Base-by-base conservation (phyloP, 768 basidiomycete species). In the Ramaria rubella region DNA sequence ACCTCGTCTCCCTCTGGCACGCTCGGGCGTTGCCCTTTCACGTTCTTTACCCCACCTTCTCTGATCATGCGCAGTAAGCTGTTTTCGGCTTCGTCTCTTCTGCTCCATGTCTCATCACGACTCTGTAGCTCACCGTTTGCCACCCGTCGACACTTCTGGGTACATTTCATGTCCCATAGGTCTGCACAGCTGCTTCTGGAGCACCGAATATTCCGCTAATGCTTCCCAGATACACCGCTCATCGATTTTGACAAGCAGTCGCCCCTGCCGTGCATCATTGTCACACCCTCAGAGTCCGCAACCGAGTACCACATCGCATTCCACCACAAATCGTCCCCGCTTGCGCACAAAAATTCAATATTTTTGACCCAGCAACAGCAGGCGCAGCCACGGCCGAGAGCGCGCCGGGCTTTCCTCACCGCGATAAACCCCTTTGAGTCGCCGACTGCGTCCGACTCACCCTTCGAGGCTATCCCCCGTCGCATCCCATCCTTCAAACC, bases 101-200 rank as follows among this genome's bases (percentile, higher is more conserved):
- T 14, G 23, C 30, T 36, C 50, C 12, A 9, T 30, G 30, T 30
- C 50, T 36, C 52, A 14, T 54, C 40, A 40, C n/a, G 12, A 19
- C 15, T 11, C 26, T 9, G 38, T 19, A 23, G 26, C 52, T 9
- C 40, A 27, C n/a, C 42, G 54, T 27, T 44, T 55, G 27, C 54
- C 54, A 1, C 54, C 54, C 31, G 24, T 55, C 26, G 54, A 55
- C 26, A 55, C 54, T 17, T 29, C 43, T 29, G 43, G 44, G 7
- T 55, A 55, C 34, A 38, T 55, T 12, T 55, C 54, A 17, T 55
- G 54, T 46, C 54, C 54, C 26, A 55, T 55, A 55, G 43, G 54
- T 55, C 11, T 11, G 17, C n/a, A 8, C 19, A 29, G 42, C 5
- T 19, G n/a, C 7, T 8, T 54, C 17, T 43, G 14, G 27, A 14